Conservation (phyloP, 108 stramenopile species). For the Seminavis robusta region DNA sequence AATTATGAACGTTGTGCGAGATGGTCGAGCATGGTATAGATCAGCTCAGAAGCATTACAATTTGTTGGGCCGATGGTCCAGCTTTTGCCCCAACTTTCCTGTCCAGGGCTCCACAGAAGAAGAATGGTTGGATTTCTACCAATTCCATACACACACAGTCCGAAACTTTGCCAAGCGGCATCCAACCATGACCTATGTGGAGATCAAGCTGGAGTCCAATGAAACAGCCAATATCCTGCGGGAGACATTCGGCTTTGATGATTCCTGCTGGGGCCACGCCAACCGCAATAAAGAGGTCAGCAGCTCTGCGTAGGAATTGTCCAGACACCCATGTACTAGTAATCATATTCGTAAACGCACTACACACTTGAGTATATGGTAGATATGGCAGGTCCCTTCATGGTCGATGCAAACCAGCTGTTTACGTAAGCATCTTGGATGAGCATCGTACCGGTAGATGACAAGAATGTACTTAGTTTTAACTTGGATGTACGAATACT, state of each 20-base stretch:
- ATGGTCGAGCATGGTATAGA: conserved; percentile 1
- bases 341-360: too few species aligned
- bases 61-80: conserved; percentile 7
- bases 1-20: conserved; percentile 3
- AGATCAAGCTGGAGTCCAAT: conserved; percentile 37
- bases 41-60: too few species aligned
- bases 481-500: too few species aligned
- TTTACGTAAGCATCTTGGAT: too few species aligned
- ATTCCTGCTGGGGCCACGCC: conserved; percentile 11
- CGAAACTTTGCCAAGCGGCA: conserved; percentile 45
- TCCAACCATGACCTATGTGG: conserved; percentile 47
- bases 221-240: conserved; percentile 29
- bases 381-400: too few species aligned
- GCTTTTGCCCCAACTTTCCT: conserved; percentile 4
- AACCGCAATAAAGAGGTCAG: too few species aligned
- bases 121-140: conserved; percentile 26
- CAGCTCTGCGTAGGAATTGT: too few species aligned
- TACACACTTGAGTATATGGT: too few species aligned
- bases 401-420: too few species aligned
- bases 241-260: conserved; percentile 31
- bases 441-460: too few species aligned
- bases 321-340: too few species aligned
- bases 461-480: too few species aligned
- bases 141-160: conserved; percentile 45
- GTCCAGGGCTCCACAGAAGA: background rate